A percentile compares a stretch with the other conserved stretches of the same genome.
Conservation (phyloP, 2,329 filamentous ascomycete species). For the Harringtonia aguacate region DNA sequence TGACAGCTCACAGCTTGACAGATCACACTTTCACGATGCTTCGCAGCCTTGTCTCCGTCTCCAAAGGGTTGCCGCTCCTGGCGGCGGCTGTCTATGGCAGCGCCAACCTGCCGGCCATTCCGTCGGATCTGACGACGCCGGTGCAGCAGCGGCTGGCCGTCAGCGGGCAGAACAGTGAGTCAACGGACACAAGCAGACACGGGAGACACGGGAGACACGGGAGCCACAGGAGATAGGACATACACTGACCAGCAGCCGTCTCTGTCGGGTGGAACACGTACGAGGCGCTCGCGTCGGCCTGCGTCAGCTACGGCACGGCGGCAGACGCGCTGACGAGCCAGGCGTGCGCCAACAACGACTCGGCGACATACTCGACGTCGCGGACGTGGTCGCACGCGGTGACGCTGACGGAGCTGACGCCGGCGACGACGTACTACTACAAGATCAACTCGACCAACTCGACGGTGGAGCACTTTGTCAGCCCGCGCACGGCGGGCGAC, state of each 20-base stretch:
- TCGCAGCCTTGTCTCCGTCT: slow-evolving; percentile 1
- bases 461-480: slow-evolving; percentile 40
- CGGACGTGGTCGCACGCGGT: slow-evolving; percentile 42
- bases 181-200: neutral
- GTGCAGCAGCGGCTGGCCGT: slow-evolving; percentile 42
- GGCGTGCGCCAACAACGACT: slow-evolving; percentile 30
- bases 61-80: slow-evolving; percentile 8
- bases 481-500: slow-evolving; percentile 41
- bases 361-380: slow-evolving; percentile 39
- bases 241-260: slow-evolving; percentile 26
- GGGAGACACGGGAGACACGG: neutral
- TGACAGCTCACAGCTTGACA: too few species aligned
- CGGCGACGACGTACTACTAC: slow-evolving; percentile 50
- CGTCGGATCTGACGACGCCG: slow-evolving; percentile 39
- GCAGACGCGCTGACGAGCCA: slow-evolving; percentile 22
- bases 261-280: slow-evolving; percentile 50
- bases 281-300: slow-evolving; percentile 28
- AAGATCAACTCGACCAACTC: slow-evolving; percentile 47
- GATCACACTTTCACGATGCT: slow-evolving; percentile 11
- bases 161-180: slow-evolving; percentile 34
- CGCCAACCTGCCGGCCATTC: slow-evolving; percentile 31
- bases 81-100: slow-evolving; percentile 4
- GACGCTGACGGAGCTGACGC: slow-evolving; percentile 29
- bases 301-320: slow-evolving; percentile 40
- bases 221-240: neutral